A percentile compares a stretch with the other conserved stretches of the same genome.
Evolutionary conservation across 805 yeast species (phyloP).

Genomic region (Barnettozyma sp.): DNA sequence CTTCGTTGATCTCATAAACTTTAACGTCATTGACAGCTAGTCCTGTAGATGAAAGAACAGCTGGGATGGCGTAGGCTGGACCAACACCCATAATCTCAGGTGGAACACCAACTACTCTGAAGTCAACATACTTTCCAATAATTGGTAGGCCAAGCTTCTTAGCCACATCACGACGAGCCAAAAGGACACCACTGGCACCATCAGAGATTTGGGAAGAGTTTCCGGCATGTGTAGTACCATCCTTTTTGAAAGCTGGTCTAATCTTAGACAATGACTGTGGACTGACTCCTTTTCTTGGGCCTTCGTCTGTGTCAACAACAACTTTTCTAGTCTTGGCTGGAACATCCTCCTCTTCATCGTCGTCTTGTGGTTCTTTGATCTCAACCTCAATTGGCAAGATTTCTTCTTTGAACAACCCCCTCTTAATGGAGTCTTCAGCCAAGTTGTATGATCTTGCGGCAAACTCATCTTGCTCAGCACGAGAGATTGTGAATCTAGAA

Average conservation of each 20-base stretch:
- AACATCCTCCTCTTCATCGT: constrained; percentile 43
- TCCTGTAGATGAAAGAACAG: constrained; percentile 56
- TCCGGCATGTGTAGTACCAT: constrained; percentile 89
- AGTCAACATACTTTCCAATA: constrained; percentile 72
- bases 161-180: constrained; percentile 83
- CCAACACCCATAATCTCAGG: constrained; percentile 98
- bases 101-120: constrained; percentile 85
- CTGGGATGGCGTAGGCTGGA: constrained; percentile 93
- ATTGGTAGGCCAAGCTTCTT: constrained; percentile 63
- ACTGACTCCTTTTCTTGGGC: constrained; percentile 84
- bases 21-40: constrained; percentile 58
- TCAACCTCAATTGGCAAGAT: constrained; percentile 74
- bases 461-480: constrained; percentile 77
- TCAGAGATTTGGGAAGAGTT: constrained; percentile 94
- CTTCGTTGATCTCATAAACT: constrained; percentile 88
- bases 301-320: constrained; percentile 68
- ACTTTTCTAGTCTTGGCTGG: constrained; percentile 22
- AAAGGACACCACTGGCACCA: constrained; percentile 87
- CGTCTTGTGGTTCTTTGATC: constrained; percentile 51
- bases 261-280: constrained; percentile 66
- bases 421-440: constrained; percentile 67
- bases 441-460: constrained; percentile 82
- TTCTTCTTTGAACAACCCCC: constrained; percentile 80
- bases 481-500: constrained; percentile 49
- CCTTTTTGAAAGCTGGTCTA: constrained; percentile 78